Evolutionary conservation across 257 asterid genomes (phyloP).

Genomic region (Solanum rostratum): DNA sequence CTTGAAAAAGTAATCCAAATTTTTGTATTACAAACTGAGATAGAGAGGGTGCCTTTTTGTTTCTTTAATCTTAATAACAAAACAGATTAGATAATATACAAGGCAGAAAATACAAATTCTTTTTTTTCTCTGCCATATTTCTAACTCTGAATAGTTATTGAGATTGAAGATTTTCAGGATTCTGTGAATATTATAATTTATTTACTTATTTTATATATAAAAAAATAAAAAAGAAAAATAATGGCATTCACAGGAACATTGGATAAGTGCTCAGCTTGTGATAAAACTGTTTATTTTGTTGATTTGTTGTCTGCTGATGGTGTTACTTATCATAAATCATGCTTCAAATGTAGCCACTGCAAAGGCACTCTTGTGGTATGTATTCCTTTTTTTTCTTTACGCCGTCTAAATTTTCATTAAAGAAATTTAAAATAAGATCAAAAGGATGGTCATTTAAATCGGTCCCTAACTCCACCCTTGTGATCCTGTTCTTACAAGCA

Average conservation of each 20-base stretch:
- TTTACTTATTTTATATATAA: neutral
- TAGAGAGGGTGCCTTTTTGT: constrained; percentile 9
- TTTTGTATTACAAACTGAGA: neutral
- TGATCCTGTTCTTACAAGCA: neutral
- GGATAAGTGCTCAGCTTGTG: constrained; percentile 56
- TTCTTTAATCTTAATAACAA: constrained; percentile 22
- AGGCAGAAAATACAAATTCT: neutral
- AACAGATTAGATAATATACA: constrained; percentile 6
- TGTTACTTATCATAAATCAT: constrained; percentile 34
- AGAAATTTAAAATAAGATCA: neutral
- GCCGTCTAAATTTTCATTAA: no score
- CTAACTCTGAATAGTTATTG: neutral
- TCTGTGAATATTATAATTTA: neutral
- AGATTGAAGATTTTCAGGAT: neutral
- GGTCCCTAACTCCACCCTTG: neutral
- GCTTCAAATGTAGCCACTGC: constrained; percentile 66
- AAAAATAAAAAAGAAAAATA: neutral
- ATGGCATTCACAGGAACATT: constrained; percentile 44
- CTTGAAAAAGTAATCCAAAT: neutral
- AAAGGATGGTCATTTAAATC: fast-evolving
- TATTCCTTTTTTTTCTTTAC: neutral
- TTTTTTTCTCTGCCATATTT: neutral
- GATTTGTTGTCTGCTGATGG: constrained; percentile 58
- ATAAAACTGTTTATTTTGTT: constrained; percentile 42
- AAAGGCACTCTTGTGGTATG: constrained; percentile 75